Base-by-base conservation (phyloP, 1,284 basidiomycete species). In the Ceratobasidium sp. region DNA sequence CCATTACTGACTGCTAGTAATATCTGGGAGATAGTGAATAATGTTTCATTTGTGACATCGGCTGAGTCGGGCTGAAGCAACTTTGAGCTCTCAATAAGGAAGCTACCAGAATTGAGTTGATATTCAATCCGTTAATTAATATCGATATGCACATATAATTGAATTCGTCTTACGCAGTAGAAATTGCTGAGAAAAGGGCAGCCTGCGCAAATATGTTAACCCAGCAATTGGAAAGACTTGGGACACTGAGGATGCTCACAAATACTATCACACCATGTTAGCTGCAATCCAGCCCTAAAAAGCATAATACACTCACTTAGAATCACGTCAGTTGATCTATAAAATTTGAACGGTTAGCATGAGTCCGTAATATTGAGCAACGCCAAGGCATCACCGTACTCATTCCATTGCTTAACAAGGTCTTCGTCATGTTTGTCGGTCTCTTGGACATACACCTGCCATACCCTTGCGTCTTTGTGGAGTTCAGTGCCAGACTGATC, bases 101-200 rank as follows among this genome's bases (percentile, higher is more conserved):
- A 62, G 12, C 58, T 60, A 22, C 3, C 17, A 20, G 20, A 2
- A 15, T 22, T 10, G 35, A 12, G 20, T 27, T n/a, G 15, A 5
- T 15, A 15, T n/a, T 50, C 17, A 54, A 31, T n/a, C n/a, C n/a
- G 7, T 31, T 2, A 13, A 32, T 12, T 13, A 45, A 13, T n/a
- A n/a, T 27, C 42, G 27, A n/a, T 3, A 40, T 29, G 15, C 49
- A 49, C 3, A 34, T 1, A 43, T 2, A 56, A 0, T 56, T 40
- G 20, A 20, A 40, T 10, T 25, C 1, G 15, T 22, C 58, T 13
- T 17, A 62, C 58, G 45, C 58, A 15, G 58, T 62, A 7, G 47
- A 62, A 15, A 62, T 62, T 22, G 45, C 58, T 8, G 58, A 62
- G 34, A 62, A 62, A 20, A 62, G n/a, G 6, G 45, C 58, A 50